These are phyloP conservation scores for Micractinium sp. DNA, from an alignment of 139 green algal genomes.

Conservation along the genomic window DNA sequence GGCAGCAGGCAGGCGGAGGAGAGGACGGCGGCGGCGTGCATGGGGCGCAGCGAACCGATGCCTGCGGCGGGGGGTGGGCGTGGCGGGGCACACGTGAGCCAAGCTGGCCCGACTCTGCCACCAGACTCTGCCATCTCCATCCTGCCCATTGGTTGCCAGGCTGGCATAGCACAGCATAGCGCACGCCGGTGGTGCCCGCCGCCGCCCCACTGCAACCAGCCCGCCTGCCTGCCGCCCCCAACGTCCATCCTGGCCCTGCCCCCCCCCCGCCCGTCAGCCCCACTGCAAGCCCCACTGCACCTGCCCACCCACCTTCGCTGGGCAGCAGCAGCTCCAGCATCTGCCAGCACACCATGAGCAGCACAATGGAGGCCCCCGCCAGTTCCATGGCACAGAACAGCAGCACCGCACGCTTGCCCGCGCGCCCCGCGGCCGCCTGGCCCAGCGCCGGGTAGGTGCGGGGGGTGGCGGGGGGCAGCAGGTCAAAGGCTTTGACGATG, in stretches of 20 bases:
- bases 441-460: slow-evolving; percentile 50
- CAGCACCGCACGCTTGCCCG: slow-evolving; percentile 26
- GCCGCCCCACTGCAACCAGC: too few relatives aligned
- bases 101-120: too few relatives aligned
- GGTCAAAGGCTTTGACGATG: slow-evolving; percentile 48
- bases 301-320: slow-evolving; percentile 9
- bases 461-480: slow-evolving; percentile 21
- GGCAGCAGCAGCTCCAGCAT: slow-evolving; percentile 48
- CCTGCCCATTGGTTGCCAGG: neutral
- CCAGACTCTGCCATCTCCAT: neutral
- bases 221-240: neutral
- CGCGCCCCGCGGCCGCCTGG: neutral
- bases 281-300: too few relatives aligned
- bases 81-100: neutral
- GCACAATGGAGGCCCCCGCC: slow-evolving; percentile 48
- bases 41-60: slow-evolving; percentile 10
- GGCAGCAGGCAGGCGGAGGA: slow-evolving; percentile 35
- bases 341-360: slow-evolving; percentile 55
- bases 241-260: neutral
- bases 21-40: slow-evolving; percentile 29
- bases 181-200: too few relatives aligned
- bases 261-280: neutral
- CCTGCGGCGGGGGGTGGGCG: neutral
- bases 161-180: too few relatives aligned
- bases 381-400: slow-evolving; percentile 55